phyloP scores from a whole-genome alignment of 2,329 filamentous ascomycete species.

The Stromatinia cepivora region DNA sequence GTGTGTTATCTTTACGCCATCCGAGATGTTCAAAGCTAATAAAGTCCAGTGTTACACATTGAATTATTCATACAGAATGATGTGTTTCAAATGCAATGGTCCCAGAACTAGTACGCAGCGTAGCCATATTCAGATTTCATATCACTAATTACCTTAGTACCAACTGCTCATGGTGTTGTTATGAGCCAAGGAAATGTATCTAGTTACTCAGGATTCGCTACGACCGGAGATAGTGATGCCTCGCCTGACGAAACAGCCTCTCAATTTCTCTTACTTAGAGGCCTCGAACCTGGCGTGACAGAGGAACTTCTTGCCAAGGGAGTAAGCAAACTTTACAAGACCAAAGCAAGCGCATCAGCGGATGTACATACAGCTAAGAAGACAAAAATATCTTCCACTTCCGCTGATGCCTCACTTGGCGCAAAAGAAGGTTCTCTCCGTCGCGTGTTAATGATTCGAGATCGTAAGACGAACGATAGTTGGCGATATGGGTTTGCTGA shows the following conservation, averaged over 20 bases:
- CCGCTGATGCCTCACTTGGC: constrained; percentile 54
- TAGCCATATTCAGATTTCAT: neutral
- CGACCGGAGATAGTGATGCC: constrained; percentile 55
- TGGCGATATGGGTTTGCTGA: constrained; percentile 84
- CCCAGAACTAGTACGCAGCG: constrained; percentile 50
- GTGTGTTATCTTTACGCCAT: constrained; percentile 40
- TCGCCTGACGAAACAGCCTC: constrained; percentile 54
- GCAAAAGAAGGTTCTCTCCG: constrained; percentile 73
- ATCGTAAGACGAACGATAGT: constrained; percentile 68
- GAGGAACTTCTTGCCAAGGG: constrained; percentile 73
- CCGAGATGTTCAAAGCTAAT: constrained; percentile 24
- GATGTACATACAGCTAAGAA: constrained; percentile 41
- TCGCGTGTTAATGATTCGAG: constrained; percentile 74
- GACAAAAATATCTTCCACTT: constrained; percentile 54
- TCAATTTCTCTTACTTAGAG: constrained; percentile 74
- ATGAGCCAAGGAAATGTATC: constrained; percentile 43
- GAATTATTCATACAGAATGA: constrained; percentile 56
- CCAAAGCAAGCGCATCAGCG: constrained; percentile 44
- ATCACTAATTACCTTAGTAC: constrained; percentile 39
- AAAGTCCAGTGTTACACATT: constrained; percentile 51
- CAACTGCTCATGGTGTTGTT: constrained; percentile 39
- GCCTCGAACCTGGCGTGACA: constrained; percentile 67
- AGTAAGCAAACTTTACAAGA: constrained; percentile 71
- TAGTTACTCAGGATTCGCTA: constrained; percentile 46
- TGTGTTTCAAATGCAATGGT: constrained; percentile 60